Evolutionary conservation across 495 filamentous ascomycete genomes (phyloP).

Genomic region (Aspergillus incahuasiensis): DNA sequence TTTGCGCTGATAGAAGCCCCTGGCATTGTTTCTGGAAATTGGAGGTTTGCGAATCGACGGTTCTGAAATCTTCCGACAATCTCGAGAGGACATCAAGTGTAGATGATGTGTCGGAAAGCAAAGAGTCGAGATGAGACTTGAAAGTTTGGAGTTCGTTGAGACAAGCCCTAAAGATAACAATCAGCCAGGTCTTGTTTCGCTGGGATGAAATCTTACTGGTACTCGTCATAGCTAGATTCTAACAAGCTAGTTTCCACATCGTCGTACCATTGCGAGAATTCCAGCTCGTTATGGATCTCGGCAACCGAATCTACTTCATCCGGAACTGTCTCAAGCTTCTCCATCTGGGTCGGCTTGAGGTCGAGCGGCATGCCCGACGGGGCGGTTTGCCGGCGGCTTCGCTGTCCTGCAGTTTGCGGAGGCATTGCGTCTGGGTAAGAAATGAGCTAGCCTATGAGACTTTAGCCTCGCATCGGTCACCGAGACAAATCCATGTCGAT

Average conservation of each 20-base stretch:
- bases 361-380: conserved; percentile 36
- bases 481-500: not conserved
- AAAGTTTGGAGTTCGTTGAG: conserved; percentile 74
- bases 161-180: conserved; percentile 51
- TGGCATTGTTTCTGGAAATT: conserved; percentile 90
- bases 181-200: conserved; percentile 12
- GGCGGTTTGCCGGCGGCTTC: conserved; percentile 41
- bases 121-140: conserved; percentile 70
- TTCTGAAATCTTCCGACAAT: conserved; percentile 75
- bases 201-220: too few relatives aligned
- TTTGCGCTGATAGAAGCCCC: conserved; percentile 73
- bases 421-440: conserved; percentile 18
- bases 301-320: conserved; percentile 22
- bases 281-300: conserved; percentile 47
- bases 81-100: conserved; percentile 68
- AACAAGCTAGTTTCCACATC: conserved; percentile 61
- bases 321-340: conserved; percentile 20
- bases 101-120: conserved; percentile 69
- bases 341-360: conserved; percentile 24
- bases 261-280: conserved; percentile 60
- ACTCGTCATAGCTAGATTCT: conserved; percentile 78
- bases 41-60: conserved; percentile 85
- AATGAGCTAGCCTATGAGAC: not conserved
- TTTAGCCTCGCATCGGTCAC: not conserved
- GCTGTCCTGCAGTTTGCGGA: conserved; percentile 26